Percentiles rank a stretch among this genome's conserved stretches.
These are phyloP conservation scores for Zymoseptoria crescenta DNA, from an alignment of 2,329 filamentous ascomycete genomes.

Conservation along the genomic window DNA sequence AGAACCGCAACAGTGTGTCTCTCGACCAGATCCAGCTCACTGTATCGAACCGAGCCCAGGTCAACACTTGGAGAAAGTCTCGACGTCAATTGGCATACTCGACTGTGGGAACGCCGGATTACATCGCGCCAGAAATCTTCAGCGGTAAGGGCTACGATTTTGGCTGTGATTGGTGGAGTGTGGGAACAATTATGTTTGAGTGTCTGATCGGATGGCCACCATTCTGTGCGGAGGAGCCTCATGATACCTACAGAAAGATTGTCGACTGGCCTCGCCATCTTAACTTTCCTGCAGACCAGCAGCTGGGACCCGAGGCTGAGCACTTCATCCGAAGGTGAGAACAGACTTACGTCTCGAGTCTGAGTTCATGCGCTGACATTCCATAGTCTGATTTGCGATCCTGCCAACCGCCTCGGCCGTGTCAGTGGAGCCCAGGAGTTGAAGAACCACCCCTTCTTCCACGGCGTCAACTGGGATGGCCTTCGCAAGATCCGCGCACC, in stretches of 20 bases:
- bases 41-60: constrained; percentile 92
- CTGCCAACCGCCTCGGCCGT: constrained; percentile 82
- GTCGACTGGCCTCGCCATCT: constrained; percentile 95
- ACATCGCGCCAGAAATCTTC: constrained; percentile 98
- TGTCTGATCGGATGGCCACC: constrained; percentile 97
- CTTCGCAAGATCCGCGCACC: constrained; percentile 88
- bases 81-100: constrained; percentile 95
- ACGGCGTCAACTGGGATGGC: constrained; percentile 89
- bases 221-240: constrained; percentile 95
- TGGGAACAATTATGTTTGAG: constrained; percentile 99
- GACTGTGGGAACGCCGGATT: constrained; percentile 94
- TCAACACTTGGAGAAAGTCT: constrained; percentile 98
- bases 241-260: constrained; percentile 98
- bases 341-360: neutral
- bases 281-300: constrained; percentile 94
- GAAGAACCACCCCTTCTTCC: constrained; percentile 92
- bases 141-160: constrained; percentile 93
- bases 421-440: constrained; percentile 79
- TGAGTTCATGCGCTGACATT: constrained; percentile 1
- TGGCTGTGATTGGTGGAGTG: constrained; percentile 98
- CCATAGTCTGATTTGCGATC: constrained; percentile 80
- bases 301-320: constrained; percentile 79
- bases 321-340: constrained; percentile 81
- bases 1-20: constrained; percentile 84
- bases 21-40: constrained; percentile 98